Base-by-base conservation (phyloP, 202 grass and related monocot species). In the Hordeum pubiflorum region DNA sequence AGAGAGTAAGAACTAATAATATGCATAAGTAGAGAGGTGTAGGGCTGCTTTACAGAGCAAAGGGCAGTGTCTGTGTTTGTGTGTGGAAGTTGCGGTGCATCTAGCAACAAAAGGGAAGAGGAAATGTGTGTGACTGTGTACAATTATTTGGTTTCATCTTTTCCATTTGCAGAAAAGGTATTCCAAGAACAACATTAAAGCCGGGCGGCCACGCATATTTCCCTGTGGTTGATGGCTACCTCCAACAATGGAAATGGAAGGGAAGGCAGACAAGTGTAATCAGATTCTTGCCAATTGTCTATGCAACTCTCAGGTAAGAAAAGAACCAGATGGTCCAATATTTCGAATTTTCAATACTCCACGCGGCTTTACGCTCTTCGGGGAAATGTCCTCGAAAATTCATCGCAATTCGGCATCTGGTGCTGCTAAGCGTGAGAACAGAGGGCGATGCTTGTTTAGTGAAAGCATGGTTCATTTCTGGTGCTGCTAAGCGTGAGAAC, bases 81-180 rank as follows among this genome's bases (percentile, higher is more conserved):
- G 63, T 65, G 60, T 76, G 66, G 27, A 78, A 43, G 46, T 65
- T 31, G 36, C 67, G 77, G 66, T 55, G 58, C 74, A 34, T n/a
- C 73, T 79, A 41, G 66, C 70, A 83, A 34, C 66, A 82, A 79
- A 86, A 62, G 66, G 4, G 43, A 34, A 82, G 79, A 27, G 33
- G 78, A 37, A 78, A 63, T 26, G 26, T 52, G 82, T 82, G 74
- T 68, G 74, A 71, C 36, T 17, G 67, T 58, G 57, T 2, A 11
- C 76, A 55, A 83, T 79, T 75, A 69, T 82, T 89, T 86, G 60
- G 83, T 79, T 89, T 79, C 74, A 86, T 89, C 52, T 86, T 86
- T 89, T 86, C 79, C 74, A 68, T 83, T 83, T 86, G 79, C 74
- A 79, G 83, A 82, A 89, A 86, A 86, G 83, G 32, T 75, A 61